Evolutionary conservation across 2,329 filamentous ascomycete species (phyloP).

Genomic region (Scortechinia acanthostroma): DNA sequence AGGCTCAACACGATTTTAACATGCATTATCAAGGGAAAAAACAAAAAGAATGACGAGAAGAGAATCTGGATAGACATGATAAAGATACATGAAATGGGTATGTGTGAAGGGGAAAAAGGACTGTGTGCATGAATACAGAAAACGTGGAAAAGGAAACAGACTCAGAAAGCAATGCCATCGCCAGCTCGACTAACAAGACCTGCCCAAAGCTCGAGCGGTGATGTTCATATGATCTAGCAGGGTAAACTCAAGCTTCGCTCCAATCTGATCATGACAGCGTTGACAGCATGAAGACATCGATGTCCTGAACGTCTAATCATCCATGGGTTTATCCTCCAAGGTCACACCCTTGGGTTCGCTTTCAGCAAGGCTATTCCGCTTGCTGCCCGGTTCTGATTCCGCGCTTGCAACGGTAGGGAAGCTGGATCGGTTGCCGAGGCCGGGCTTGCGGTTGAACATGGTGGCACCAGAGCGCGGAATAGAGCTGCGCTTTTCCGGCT

Average conservation of each 20-base stretch:
- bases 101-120: neutral
- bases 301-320: conserved; percentile 22
- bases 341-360: neutral
- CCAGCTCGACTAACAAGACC: neutral
- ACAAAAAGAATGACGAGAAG: neutral
- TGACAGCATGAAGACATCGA: no score
- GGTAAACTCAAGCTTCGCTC: no score
- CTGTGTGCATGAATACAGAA: neutral
- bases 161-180: neutral
- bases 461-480: conserved; percentile 18
- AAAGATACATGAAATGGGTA: neutral
- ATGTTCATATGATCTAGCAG: no score
- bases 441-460: conserved; percentile 44
- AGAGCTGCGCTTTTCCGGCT: neutral
- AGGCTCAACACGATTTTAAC: no score
- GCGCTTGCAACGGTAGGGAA: conserved; percentile 3
- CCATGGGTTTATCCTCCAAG: conserved; percentile 43
- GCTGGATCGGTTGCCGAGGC: conserved; percentile 25
- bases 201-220: no score
- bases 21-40: no score
- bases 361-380: neutral
- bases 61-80: neutral
- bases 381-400: no score
- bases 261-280: no score
- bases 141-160: neutral